Base-by-base conservation (phyloP, 2,329 filamentous ascomycete species). In the Trichophyton equinum region DNA sequence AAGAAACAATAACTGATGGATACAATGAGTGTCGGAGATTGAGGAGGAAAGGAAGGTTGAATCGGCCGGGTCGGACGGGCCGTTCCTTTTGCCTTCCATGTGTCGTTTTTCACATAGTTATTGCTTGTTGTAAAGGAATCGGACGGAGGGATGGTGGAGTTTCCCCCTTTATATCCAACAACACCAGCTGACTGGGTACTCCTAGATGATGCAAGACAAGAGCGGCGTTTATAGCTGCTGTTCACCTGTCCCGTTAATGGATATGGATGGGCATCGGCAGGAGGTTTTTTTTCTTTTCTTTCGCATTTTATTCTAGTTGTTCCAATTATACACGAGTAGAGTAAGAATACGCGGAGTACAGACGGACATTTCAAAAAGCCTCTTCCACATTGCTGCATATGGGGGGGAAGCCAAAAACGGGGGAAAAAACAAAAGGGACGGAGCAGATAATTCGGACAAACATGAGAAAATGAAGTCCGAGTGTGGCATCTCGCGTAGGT, bases 251-350 rank as follows among this genome's bases (percentile, higher is more conserved):
- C 20, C 20, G 4, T 11, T 49, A 49, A 9, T 36, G 46, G 18
- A 27, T 22, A 18, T 18, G 18, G 20, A 49, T 20, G 22, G 47
- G 25, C 27, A 4, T 53, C 13, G 5, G 4, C 30, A 36, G 20
- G 30, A 7, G 25, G 18, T 18, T 18, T 18, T 18, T 18, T 18
- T 18, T 18, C 18, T 18, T 3, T 55, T 55, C 20, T 55, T 36
- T 55, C 5, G 33, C 11, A 33, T 55, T 55, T 55, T 55, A n/a
- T 55, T 55, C 49, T 33, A 55, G 36, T 55, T n/a, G 20, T 55
- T 55, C 49, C 49, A 55, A n/a, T 55, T 55, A 55, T 55, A 55
- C 49, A 55, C 25, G 49, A 55, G 49, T 55, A 33, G 49, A 55
- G 49, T 55, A 55, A 55, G 30, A n/a, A 27, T 55, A 55, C 49